Evolutionary conservation across 805 yeast genomes (phyloP), one percentile per base, ranked within the genome.

Genomic region (Millerago galiae): DNA sequence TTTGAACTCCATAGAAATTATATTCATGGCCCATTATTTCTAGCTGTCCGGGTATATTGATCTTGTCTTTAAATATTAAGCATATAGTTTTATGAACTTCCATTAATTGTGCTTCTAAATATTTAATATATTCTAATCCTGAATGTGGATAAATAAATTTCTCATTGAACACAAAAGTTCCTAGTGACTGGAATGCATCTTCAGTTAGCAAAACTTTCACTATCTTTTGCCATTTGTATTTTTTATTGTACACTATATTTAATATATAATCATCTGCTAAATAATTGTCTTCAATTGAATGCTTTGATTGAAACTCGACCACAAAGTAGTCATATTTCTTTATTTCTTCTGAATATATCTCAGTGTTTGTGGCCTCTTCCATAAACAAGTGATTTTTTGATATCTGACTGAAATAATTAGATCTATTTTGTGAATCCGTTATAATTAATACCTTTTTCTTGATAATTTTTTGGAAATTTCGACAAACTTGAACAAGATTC

Each of bases 21-120:
- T 53, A 53, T 8, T 41, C 49, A 38, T 55, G 53, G 0, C 58
- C 57, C 41, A 45, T 40, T 2, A 47, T 15, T 17, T 43, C 47
- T 12, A 42, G 34, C 9, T 43, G 44, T 12, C 44, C 24, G 7
- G 24, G 24, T 5, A 21, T 21, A 21, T 21, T 21, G 4, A 21
- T 10, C n/a, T 10, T 24, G 29, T 27, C 14, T 30, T 29, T 9
- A 13, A 25, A 16, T 14, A 29, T 15, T 7, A 39, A 37, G 16
- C 43, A 43, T 8, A 43, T 14, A 8, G 46, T 43, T 34, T 39
- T 39, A 27, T 37, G 42, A 18, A 43, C 43, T 16, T 40, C 40
- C 43, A 34, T 40, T 31, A 43, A 32, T 32, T 36, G 40, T 1
- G 27, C 30, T 16, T 40, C 41, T 14, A 40, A 15, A 18, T 37